These are phyloP conservation scores for Albizia julibrissin DNA, from an alignment of 306 rosid species.

Conservation along the genomic window DNA sequence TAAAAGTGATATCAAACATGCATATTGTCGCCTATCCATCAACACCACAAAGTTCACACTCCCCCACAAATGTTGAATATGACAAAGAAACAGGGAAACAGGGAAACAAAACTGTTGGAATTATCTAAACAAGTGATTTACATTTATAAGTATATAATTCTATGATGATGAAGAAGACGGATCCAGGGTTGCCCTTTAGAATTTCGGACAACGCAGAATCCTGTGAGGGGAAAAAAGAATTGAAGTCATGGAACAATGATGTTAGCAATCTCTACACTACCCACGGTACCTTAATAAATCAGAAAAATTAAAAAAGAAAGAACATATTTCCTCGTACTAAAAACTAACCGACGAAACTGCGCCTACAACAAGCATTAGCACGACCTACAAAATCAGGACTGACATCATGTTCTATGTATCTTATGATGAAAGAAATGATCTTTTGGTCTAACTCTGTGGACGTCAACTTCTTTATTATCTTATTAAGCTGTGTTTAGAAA, in stretches of 20 bases:
- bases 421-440: constrained; percentile 14
- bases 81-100: no score
- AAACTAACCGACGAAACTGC: neutral
- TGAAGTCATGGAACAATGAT: constrained; percentile 11
- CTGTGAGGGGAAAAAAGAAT: neutral
- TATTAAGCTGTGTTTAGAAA: constrained; percentile 23
- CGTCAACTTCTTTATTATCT: constrained; percentile 30
- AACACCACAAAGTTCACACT: no score
- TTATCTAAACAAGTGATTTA: constrained; percentile 34
- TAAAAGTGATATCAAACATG: no score
- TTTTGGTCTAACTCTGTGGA: constrained; percentile 18
- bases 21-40: no score
- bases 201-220: constrained; percentile 32
- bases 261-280: constrained; percentile 44
- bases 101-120: constrained; percentile 9
- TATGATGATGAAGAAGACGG: constrained; percentile 6
- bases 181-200: constrained; percentile 23
- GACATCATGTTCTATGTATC: constrained; percentile 18
- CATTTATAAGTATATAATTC: constrained; percentile 29
- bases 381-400: constrained; percentile 44
- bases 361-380: constrained; percentile 3
- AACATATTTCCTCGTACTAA: constrained; percentile 18
- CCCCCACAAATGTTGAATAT: no score
- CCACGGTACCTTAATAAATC: constrained; percentile 36
- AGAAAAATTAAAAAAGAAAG: constrained; percentile 22